Evolutionary conservation across 805 yeast genomes (phyloP).

Genomic region (Sungouiozyma ichnusensis): DNA sequence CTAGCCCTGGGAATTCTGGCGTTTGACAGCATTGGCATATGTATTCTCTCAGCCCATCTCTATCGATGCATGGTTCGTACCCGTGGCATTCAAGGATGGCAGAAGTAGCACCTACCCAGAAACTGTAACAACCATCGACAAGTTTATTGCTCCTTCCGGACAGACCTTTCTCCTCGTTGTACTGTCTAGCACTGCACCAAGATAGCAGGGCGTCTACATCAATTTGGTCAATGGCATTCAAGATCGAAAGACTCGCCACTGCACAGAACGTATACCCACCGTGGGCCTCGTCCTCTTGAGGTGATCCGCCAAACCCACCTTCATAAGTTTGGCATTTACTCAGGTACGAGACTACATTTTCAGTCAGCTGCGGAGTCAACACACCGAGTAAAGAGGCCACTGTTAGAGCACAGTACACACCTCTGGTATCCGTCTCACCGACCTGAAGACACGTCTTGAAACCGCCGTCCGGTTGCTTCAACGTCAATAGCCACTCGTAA

Average conservation of each 20-base stretch:
- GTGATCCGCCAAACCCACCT: conserved; percentile 88
- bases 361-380: conserved; percentile 46
- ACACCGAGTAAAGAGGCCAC: conserved; percentile 58
- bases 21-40: conserved; percentile 68
- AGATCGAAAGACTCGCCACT: conserved; percentile 46
- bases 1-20: conserved; percentile 52
- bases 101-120: conserved; percentile 89
- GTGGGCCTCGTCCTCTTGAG: conserved; percentile 76
- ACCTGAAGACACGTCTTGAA: conserved; percentile 33
- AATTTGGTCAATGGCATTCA: conserved; percentile 34
- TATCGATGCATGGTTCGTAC: conserved; percentile 32
- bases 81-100: conserved; percentile 32
- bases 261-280: conserved; percentile 97
- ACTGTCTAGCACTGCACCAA: conserved; percentile 71
- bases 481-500: conserved; percentile 50
- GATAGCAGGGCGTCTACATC: conserved; percentile 41
- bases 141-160: conserved; percentile 85
- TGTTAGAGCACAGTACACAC: conserved; percentile 78
- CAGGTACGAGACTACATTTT: conserved; percentile 51
- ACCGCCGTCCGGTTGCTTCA: conserved; percentile 66
- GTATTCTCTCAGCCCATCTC: conserved; percentile 53
- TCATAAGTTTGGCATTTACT: conserved; percentile 75
- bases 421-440: conserved; percentile 82
- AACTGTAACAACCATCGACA: conserved; percentile 93
- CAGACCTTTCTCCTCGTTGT: conserved; percentile 70